phyloP scores from a whole-genome alignment of 306 rosid genomes.

The Prunus salicina region DNA sequence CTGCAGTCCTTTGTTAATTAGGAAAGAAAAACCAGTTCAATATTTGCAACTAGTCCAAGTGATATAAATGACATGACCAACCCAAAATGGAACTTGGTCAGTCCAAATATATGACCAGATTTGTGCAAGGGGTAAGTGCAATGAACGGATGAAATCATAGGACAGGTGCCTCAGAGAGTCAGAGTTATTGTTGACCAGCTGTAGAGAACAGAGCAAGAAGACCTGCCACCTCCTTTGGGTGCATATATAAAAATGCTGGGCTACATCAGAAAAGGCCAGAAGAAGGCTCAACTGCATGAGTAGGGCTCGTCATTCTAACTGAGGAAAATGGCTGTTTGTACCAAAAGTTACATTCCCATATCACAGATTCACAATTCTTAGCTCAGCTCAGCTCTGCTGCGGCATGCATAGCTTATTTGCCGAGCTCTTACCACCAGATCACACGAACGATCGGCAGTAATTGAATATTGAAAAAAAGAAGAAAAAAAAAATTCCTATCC shows the following conservation, averaged over 20 bases:
- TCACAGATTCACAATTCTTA: slow-evolving; percentile 5
- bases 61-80: background rate
- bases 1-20: too few species aligned
- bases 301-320: slow-evolving; percentile 43
- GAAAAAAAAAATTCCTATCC: background rate
- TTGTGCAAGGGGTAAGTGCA: background rate
- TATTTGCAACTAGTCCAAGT: background rate
- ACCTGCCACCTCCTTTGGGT: slow-evolving; percentile 9
- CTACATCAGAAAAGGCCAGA: too few species aligned
- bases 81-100: background rate
- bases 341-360: slow-evolving; percentile 18
- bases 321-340: slow-evolving; percentile 44
- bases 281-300: slow-evolving; percentile 14
- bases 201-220: slow-evolving; percentile 5
- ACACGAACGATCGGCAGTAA: background rate
- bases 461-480: background rate
- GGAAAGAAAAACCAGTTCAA: too few species aligned
- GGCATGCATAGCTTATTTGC: slow-evolving; percentile 5
- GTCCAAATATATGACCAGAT: background rate
- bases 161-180: background rate
- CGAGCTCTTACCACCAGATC: slow-evolving; percentile 6
- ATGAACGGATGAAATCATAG: slow-evolving; percentile 4
- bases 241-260: background rate
- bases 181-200: slow-evolving; percentile 15
- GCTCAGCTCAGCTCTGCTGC: slow-evolving; percentile 11